These are phyloP conservation scores for Hippophae gyantsensis DNA, from an alignment of 306 rosid genomes.

Conservation along the genomic window DNA sequence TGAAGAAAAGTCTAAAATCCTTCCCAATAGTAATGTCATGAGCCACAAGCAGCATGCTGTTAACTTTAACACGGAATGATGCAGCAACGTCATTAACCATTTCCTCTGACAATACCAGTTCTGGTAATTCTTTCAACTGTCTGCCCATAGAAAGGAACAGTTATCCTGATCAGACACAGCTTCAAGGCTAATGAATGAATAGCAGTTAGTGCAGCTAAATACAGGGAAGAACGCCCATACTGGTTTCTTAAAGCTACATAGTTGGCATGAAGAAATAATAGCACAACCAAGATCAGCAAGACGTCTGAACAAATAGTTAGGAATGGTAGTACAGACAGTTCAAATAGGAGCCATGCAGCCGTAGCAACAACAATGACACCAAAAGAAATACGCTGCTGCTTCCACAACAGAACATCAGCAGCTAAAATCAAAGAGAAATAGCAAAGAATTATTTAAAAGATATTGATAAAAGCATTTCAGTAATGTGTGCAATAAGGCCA, in stretches of 20 bases:
- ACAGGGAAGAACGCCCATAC: slow-evolving; percentile 32
- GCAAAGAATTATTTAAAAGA: slow-evolving; percentile 5
- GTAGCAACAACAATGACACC: slow-evolving; percentile 68
- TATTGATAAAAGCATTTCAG: not conserved
- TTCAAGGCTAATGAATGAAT: slow-evolving; percentile 9
- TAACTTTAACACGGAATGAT: slow-evolving; percentile 80
- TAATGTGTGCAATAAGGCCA: slow-evolving; percentile 2
- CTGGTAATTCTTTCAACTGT: slow-evolving; percentile 57
- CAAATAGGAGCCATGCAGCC: slow-evolving; percentile 57
- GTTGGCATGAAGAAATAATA: slow-evolving; percentile 62
- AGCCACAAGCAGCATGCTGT: slow-evolving; percentile 72
- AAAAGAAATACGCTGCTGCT: slow-evolving; percentile 50
- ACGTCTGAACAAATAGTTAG: slow-evolving; percentile 82
- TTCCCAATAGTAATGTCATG: slow-evolving; percentile 93
- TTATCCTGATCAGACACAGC: slow-evolving; percentile 9
- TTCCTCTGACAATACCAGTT: slow-evolving; percentile 86
- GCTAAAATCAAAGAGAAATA: slow-evolving; percentile 32
- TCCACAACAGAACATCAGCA: slow-evolving; percentile 77
- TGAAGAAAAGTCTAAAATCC: slow-evolving; percentile 74
- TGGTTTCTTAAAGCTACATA: slow-evolving; percentile 52
- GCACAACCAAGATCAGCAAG: slow-evolving; percentile 66
- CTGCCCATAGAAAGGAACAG: slow-evolving; percentile 34
- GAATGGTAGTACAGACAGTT: slow-evolving; percentile 56
- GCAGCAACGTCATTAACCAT: slow-evolving; percentile 87
- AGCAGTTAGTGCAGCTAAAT: slow-evolving; percentile 2